These are phyloP conservation scores for Podospora australis DNA, from an alignment of 495 filamentous ascomycete genomes.

Conservation along the genomic window DNA sequence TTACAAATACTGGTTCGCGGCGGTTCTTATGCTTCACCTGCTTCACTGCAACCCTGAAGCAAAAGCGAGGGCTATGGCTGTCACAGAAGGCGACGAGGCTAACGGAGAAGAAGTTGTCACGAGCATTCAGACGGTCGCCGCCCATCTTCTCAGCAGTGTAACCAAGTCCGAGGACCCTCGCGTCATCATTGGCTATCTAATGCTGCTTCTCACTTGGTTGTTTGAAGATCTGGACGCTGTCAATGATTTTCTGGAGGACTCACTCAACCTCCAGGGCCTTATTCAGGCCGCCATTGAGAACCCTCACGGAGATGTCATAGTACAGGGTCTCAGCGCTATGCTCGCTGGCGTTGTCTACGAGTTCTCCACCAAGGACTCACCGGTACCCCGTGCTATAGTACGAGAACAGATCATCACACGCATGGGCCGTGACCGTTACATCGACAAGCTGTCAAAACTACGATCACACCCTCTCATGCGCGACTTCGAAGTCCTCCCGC, in stretches of 20 bases:
- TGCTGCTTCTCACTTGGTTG: conserved; percentile 88
- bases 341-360: conserved; percentile 89
- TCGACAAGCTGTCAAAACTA: conserved; percentile 74
- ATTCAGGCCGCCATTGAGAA: conserved; percentile 55
- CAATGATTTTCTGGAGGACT: conserved; percentile 91
- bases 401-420: conserved; percentile 73
- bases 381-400: conserved; percentile 74
- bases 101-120: conserved; percentile 93
- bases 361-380: conserved; percentile 95
- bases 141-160: conserved; percentile 65
- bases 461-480: conserved; percentile 76
- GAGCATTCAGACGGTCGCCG: conserved; percentile 78
- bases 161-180: conserved; percentile 73
- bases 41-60: conserved; percentile 73
- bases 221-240: conserved; percentile 89
- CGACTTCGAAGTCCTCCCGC: conserved; percentile 83
- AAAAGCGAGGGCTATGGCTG: conserved; percentile 70
- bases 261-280: conserved; percentile 82
- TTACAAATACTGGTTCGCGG: conserved; percentile 87
- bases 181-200: conserved; percentile 78
- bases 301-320: conserved; percentile 57
- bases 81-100: conserved; percentile 84
- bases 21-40: conserved; percentile 85
- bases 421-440: conserved; percentile 81
- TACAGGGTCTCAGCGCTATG: conserved; percentile 76